Evolutionary conservation across 345 rosid species (phyloP), one percentile per base, ranked within the genome.

Genomic region (Lepidium sativum): DNA sequence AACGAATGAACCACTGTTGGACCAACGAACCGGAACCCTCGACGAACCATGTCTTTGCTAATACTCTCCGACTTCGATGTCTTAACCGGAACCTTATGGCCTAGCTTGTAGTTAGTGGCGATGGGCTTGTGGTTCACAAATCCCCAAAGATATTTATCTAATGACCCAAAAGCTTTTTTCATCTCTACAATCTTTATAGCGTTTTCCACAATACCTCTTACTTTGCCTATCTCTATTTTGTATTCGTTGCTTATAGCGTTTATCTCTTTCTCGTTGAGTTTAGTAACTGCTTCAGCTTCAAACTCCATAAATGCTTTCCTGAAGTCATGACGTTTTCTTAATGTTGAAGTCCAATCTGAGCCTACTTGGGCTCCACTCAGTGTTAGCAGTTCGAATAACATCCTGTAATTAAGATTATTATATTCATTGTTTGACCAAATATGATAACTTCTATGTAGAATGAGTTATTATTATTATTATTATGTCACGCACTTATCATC

Each of bases 361-460:
- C 92, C 92, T 47, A 88, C 81, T 74, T 88, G 96, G 45, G 85
- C 88, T 4, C 85, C 88, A 6, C 85, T 84, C 39, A 86, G 64
- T 1, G 81, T 78, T 31, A 86, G 74, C 71, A 86, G 65, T 77
- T 88, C 96, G 48, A 84, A 84, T 67, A 88, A 65, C 78, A 60
- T 31, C 74, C 92, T 85, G 84, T 32, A n/a, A 27, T 38, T 15
- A 21, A 45, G 56, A 34, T 44, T 6, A 14, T 53, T 34, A 17
- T n/a, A 37, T 61, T 60, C 21, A 60, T 1, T 50, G 40, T 18
- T 58, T 59, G 54, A 12, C 14, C 43, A 39, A 40, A 31, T 37
- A 13, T 48, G 3, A 23, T 12, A 4, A 17, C 3, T 7, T 37
- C 4, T 3, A 13, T 4, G 8, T 59, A 16, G 25, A 8, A 47